Conservation (phyloP, 257 asterid genomes). For the Eustoma russellianum region DNA sequence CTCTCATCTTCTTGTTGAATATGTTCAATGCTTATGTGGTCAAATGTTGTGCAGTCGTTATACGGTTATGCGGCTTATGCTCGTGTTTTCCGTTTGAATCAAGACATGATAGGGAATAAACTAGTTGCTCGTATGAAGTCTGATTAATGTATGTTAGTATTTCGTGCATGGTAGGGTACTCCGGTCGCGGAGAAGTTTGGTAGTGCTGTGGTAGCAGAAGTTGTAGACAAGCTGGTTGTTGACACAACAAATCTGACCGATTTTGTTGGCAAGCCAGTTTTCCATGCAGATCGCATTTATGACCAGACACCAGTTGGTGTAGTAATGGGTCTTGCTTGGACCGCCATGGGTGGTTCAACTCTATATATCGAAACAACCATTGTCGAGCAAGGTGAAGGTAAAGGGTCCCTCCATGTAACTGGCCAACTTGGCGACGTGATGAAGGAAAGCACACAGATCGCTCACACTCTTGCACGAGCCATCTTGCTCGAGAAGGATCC, state of each 20-base stretch:
- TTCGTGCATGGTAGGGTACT: constrained; percentile 28
- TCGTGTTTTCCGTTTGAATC: neutral
- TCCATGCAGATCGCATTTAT: constrained; percentile 92
- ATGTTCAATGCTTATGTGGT: too few relatives aligned
- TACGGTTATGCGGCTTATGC: neutral
- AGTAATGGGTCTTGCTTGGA: constrained; percentile 99
- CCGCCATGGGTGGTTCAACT: constrained; percentile 98
- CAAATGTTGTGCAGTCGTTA: too few relatives aligned
- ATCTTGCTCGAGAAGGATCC: constrained; percentile 75
- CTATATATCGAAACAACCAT: constrained; percentile 71
- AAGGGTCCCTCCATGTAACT: constrained; percentile 65
- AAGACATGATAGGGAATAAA: neutral
- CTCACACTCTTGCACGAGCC: constrained; percentile 76
- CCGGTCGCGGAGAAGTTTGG: constrained; percentile 29
- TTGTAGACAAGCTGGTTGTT: constrained; percentile 49
- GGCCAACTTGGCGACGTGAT: constrained; percentile 98
- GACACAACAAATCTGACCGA: constrained; percentile 69
- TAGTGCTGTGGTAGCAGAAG: constrained; percentile 20
- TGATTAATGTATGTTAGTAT: neutral
- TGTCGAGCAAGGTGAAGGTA: constrained; percentile 86
- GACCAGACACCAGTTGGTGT: constrained; percentile 87
- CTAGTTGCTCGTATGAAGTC: neutral
- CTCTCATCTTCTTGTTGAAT: too few relatives aligned
- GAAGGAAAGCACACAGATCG: constrained; percentile 99
- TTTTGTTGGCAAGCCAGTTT: constrained; percentile 93